Conservation (phyloP, 2,329 filamentous ascomycete genomes). For the Fusarium sp. region DNA sequence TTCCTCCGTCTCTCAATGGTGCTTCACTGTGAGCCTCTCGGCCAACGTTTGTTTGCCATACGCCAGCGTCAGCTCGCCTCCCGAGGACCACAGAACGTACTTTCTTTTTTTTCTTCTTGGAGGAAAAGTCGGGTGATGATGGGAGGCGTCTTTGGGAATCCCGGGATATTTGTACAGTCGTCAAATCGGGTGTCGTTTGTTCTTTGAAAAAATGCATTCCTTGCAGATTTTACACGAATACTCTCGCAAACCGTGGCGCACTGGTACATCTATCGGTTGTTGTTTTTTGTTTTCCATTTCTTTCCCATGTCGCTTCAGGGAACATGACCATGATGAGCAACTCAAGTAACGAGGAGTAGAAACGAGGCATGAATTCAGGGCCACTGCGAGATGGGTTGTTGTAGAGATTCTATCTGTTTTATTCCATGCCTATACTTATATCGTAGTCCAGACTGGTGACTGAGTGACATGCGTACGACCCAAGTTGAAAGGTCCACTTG, state of each 20-base stretch:
- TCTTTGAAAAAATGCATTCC: constrained; percentile 48
- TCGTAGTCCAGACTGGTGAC: background rate
- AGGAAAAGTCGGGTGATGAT: constrained; percentile 48
- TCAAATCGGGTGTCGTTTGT: constrained; percentile 45
- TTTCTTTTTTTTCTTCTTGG: constrained; percentile 46
- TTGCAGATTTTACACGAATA: constrained; percentile 41
- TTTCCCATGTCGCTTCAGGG: constrained; percentile 19
- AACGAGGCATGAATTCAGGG: constrained; percentile 34
- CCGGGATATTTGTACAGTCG: constrained; percentile 48
- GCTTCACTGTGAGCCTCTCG: constrained; percentile 48
- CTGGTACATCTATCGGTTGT: constrained; percentile 36
- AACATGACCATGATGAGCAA: constrained; percentile 39
- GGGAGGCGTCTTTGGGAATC: constrained; percentile 49
- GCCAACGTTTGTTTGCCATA: constrained; percentile 39
- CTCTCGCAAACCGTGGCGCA: constrained; percentile 39
- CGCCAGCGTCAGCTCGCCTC: constrained; percentile 39
- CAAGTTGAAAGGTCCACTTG: background rate
- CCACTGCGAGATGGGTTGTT: constrained; percentile 25
- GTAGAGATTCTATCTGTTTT: constrained; percentile 24
- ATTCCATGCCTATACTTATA: background rate
- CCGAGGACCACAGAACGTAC: constrained; percentile 44
- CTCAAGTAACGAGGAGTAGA: constrained; percentile 35
- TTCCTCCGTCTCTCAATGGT: constrained; percentile 45
- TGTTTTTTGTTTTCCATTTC: constrained; percentile 21
- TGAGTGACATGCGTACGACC: background rate